Evolutionary conservation across 2,329 filamentous ascomycete genomes (phyloP), one percentile per base, ranked within the genome.

Genomic region (Beauveria bassiana): DNA sequence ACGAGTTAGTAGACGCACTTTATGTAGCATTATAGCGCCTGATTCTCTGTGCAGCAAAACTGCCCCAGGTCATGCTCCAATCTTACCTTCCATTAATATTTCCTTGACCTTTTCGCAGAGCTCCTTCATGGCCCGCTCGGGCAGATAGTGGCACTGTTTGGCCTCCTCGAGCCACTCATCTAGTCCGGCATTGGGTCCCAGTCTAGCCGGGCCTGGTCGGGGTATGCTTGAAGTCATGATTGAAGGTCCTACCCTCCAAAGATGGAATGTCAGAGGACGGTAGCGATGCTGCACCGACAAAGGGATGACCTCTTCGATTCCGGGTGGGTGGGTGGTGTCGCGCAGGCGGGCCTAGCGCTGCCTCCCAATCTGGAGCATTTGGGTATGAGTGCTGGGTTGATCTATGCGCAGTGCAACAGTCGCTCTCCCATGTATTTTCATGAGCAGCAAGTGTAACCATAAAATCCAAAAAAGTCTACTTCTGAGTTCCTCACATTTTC

Each of bases 81-180:
- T 50, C 63, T 70, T 66, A 95, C 91, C 91, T 82, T 99, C 95
- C 95, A 99, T 99, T 70, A 99, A 83, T 67, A 91, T 96, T 77
- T 98, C 95, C 80, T 99, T 99, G 64, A 98, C 95, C 73, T 96
- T 96, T 79, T 99, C 95, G 75, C 95, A 99, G 54, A 99, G 83
- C 75, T 96, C 90, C 82, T 99, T 99, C 95, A 99, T 99, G 71
- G 96, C 91, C 65, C 88, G 79, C 77, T 99, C 95, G 55, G 95
- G 95, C 58, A 99, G 84, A 74, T 98, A 97, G 75, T 96, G 95
- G 79, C 95, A 98, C 76, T 95, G 90, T 77, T 96, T 97, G 50
- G 95, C 95, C 75, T 96, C 90, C 72, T 95, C 90, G 38, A 99
- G 83, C 95, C 95, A 99, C 78, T 98, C 93, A 74, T 97, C 91